Percentiles rank a stretch among this genome's conserved stretches.
phyloP scores from a whole-genome alignment of 129 eudicot genomes.

The Escallonia rubra region DNA sequence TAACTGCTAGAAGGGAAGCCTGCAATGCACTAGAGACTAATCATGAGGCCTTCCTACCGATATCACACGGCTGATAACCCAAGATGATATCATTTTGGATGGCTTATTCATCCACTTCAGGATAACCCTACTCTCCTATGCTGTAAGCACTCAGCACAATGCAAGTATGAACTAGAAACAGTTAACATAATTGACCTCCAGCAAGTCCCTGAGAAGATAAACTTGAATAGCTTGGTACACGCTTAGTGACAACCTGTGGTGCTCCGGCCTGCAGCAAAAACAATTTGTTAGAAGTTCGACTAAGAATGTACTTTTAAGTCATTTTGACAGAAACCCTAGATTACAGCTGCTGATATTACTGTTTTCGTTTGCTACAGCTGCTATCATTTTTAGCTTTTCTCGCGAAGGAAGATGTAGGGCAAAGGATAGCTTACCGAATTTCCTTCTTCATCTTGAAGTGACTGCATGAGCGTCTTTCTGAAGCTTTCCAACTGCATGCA shows the following conservation, averaged over 20 bases:
- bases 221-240: conserved; percentile 31
- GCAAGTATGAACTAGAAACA: not conserved
- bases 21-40: too few species aligned
- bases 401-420: not conserved
- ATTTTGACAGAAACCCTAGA: not conserved
- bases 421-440: conserved; percentile 41
- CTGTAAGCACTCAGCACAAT: too few species aligned
- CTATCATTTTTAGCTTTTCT: not conserved
- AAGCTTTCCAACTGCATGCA: conserved; percentile 82
- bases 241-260: conserved; percentile 22
- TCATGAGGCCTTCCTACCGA: too few species aligned
- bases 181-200: conserved; percentile 26
- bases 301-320: not conserved
- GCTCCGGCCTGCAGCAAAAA: conserved; percentile 38
- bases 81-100: too few species aligned
- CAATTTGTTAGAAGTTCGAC: conserved; percentile 2
- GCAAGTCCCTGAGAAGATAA: conserved; percentile 32
- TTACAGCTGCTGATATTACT: not conserved
- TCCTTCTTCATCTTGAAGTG: conserved; percentile 89
- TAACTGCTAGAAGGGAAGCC: too few species aligned
- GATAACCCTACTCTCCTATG: too few species aligned
- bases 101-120: too few species aligned
- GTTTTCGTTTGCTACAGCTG: not conserved
- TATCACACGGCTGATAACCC: too few species aligned
- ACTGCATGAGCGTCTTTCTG: conserved; percentile 82